Conservation (phyloP, 1,284 basidiomycete species). For the Sanghuangporus weigelae region DNA sequence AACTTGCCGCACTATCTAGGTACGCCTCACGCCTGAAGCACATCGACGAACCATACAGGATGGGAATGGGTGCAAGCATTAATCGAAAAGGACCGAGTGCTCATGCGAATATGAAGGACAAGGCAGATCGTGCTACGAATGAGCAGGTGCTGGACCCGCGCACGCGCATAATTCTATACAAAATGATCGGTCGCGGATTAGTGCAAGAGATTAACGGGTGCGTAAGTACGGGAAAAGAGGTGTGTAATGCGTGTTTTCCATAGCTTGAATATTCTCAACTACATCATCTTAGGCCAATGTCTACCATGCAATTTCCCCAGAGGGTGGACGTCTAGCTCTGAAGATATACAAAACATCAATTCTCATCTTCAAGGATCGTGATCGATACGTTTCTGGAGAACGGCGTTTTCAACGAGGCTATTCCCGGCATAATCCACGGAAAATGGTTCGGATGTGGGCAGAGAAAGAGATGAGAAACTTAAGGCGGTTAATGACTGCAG, state of each 20-base stretch:
- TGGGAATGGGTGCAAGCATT: constrained; percentile 77
- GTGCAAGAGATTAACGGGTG: constrained; percentile 90
- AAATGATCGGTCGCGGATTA: constrained; percentile 86
- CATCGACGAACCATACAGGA: constrained; percentile 65
- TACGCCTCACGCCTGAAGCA: constrained; percentile 64
- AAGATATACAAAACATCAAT: constrained; percentile 99
- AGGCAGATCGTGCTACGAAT: constrained; percentile 88
- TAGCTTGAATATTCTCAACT: background rate
- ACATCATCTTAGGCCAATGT: constrained; percentile 74
- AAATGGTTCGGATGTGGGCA: constrained; percentile 99
- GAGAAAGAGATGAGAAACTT: constrained; percentile 99
- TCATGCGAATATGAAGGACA: constrained; percentile 85
- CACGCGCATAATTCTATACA: constrained; percentile 86
- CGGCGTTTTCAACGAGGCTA: constrained; percentile 93
- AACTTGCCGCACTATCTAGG: constrained; percentile 65
- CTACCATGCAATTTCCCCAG: constrained; percentile 77
- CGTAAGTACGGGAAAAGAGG: constrained; percentile 94
- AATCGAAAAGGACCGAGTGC: constrained; percentile 88
- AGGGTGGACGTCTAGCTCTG: constrained; percentile 69
- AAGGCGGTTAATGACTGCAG: constrained; percentile 76
- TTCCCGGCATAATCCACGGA: constrained; percentile 88
- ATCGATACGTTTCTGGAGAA: constrained; percentile 90
- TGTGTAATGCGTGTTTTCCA: constrained; percentile 28
- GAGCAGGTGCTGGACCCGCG: constrained; percentile 93
- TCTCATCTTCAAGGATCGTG: constrained; percentile 94